Base-by-base conservation (phyloP, 2,329 filamentous ascomycete genomes). In the Colletotrichum aenigma region DNA sequence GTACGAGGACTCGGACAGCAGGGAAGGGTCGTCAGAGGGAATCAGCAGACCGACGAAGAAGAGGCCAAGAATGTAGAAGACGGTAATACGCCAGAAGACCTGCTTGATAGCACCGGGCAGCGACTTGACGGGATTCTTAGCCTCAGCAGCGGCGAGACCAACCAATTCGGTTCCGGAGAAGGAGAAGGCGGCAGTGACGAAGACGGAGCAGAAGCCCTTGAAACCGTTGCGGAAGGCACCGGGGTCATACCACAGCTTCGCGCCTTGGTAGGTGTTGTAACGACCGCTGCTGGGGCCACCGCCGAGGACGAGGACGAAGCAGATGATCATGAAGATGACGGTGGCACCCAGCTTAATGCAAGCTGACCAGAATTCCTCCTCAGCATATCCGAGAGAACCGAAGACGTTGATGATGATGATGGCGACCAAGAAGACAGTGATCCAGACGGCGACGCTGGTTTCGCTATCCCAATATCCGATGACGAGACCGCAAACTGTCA, bases 51-150 rank as follows among this genome's bases (percentile, higher is more conserved):
- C 87, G 61, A 89, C 84, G 58, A 88, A 87, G 75, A 87, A 86
- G 24, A 89, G 85, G 28, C 87, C 87, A 0, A 89, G 77, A 36
- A 89, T 82, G 78, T 89, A 89, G 79, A 89, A 89, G 75, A 89
- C 81, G 18, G 86, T 87, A 77, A 89, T 88, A 81, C 88, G 86
- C 87, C 87, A 89, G 78, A 89, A 89, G 30, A 89, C 94, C 84
- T 96, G 94, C 87, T 96, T 96, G 79, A 96, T 92, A 3, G 95
- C 95, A 18, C 92, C 93, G 0, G 95, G 95, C 1, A 97, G 89
- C 1, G 93, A 91, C 81, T 94, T 92, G 77, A 91, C 89, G 1
- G 93, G 93, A 80, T 94, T 94, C 7, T 84, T 85, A 0, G 92
- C 91, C 84, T 95, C 93, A 9, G 93, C 93, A 3, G 93, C 93